Conservation (phyloP, 2,329 filamentous ascomycete genomes). For the Ascochyta clinopodiicola region DNA sequence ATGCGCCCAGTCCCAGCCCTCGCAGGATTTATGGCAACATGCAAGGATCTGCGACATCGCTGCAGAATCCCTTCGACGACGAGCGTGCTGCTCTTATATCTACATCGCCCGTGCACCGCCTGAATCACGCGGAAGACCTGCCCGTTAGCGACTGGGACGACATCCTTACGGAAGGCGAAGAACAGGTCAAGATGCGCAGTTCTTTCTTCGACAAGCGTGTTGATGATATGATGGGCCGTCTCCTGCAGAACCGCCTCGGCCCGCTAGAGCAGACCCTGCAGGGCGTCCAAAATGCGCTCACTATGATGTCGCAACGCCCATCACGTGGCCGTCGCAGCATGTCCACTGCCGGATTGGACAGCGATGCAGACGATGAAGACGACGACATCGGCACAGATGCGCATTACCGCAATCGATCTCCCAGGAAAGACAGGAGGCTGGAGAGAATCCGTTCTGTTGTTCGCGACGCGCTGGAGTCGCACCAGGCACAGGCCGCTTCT, state of each 20-base stretch:
- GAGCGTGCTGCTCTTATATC: conserved; percentile 63
- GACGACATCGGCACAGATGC: conserved; percentile 65
- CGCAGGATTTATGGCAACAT: conserved; percentile 54
- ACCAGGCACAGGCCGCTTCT: conserved; percentile 45
- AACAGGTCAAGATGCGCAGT: conserved; percentile 80
- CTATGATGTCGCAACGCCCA: conserved; percentile 60
- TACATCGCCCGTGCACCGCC: conserved; percentile 65
- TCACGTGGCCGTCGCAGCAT: conserved; percentile 67
- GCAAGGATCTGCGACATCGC: conserved; percentile 45
- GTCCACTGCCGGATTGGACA: conserved; percentile 73
- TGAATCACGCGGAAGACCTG: conserved; percentile 68
- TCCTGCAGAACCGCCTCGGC: conserved; percentile 76
- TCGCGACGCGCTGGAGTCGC: conserved; percentile 67
- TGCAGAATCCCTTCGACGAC: conserved; percentile 66
- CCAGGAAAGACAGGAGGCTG: conserved; percentile 76
- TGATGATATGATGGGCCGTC: conserved; percentile 79
- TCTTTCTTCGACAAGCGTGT: conserved; percentile 92
- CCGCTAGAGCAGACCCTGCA: conserved; percentile 82
- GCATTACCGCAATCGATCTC: conserved; percentile 74
- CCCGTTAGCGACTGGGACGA: conserved; percentile 94
- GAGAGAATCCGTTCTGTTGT: conserved; percentile 73
- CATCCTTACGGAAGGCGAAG: conserved; percentile 76
- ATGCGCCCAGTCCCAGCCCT: conserved; percentile 76
- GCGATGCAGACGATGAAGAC: conserved; percentile 94
- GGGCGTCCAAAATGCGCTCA: conserved; percentile 74